Evolutionary conservation across 352 stramenopile species (phyloP).

Genomic region (Phytophthora tubulina): DNA sequence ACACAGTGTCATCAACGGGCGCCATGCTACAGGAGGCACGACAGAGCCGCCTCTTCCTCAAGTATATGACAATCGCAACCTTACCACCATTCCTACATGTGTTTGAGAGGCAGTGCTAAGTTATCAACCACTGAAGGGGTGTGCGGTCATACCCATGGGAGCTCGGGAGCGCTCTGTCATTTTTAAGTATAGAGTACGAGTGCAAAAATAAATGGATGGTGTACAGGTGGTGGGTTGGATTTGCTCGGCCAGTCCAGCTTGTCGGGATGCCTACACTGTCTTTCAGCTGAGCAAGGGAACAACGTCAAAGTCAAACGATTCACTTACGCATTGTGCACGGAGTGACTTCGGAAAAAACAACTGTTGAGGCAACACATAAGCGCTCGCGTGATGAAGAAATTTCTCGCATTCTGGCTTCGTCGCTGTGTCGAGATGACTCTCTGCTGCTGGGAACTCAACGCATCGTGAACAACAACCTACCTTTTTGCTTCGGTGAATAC

Average conservation of each 20-base stretch:
- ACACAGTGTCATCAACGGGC: no score
- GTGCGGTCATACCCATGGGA: no score
- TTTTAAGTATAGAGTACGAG: no score
- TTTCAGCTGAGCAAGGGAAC: background rate
- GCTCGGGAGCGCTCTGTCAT: no score
- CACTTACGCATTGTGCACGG: background rate
- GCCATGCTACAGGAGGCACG: no score
- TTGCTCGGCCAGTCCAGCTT: background rate
- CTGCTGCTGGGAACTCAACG: background rate
- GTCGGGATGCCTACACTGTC: background rate
- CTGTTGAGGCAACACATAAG: background rate
- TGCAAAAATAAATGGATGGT: no score
- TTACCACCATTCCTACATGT: no score
- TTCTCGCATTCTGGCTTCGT: background rate
- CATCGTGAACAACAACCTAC: background rate
- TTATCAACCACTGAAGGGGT: no score
- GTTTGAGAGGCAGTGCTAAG: no score
- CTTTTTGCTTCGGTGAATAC: background rate
- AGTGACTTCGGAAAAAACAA: background rate
- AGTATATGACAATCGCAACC: no score
- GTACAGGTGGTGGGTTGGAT: no score
- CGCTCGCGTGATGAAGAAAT: background rate
- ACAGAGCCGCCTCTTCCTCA: no score
- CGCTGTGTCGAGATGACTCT: background rate
- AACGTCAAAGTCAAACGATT: background rate